Evolutionary conservation across 495 filamentous ascomycete genomes (phyloP), one percentile per base, ranked within the genome.

Genomic region (Daldinia grandis): DNA sequence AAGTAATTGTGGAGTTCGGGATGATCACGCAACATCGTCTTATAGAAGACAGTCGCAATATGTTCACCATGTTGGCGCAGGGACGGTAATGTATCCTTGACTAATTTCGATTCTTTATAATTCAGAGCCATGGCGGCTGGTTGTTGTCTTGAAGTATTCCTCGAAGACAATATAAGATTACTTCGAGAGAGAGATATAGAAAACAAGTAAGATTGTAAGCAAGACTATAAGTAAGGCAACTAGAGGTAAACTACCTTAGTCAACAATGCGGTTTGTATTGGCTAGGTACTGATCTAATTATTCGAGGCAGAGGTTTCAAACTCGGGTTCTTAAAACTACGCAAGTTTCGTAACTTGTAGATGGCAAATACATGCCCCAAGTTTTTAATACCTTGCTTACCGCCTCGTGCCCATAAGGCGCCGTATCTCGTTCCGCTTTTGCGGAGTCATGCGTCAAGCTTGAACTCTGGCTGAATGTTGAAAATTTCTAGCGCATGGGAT

Each of bases 1-100:
- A 93, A 93, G 74, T 90, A 81, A 70, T 85, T 82, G 68, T 89
- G 84, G 8, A 93, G 85, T 51, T 86, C 83, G 0, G 90, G 91
- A 69, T 90, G 82, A 28, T 87, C 88, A 21, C 70, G 76, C 10
- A 93, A 81, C 85, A 93, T 86, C 75, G 86, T 88, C 68, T 81
- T 80, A 82, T 93, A 93, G 80, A 93, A 92, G 64, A 83, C 80
- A 31, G 80, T 84, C 5, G 89, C 89, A 78, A 93, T 91, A 58
- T 83, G 82, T 59, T 83, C 81, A 71, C 91, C 91, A 79, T 93
- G 86, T 66, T 88, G 82, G 15, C 83, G 81, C 1, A 93, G 82
- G 9, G 80, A 77, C 17, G 82, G 81, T 59, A 85, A 73, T 28
- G 82, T 84, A 50, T 80, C 80, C 75, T 74, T 79, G 66, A 85